Conservation (phyloP, 768 basidiomycete genomes). For the Rhodotorula kratochvilovae region DNA sequence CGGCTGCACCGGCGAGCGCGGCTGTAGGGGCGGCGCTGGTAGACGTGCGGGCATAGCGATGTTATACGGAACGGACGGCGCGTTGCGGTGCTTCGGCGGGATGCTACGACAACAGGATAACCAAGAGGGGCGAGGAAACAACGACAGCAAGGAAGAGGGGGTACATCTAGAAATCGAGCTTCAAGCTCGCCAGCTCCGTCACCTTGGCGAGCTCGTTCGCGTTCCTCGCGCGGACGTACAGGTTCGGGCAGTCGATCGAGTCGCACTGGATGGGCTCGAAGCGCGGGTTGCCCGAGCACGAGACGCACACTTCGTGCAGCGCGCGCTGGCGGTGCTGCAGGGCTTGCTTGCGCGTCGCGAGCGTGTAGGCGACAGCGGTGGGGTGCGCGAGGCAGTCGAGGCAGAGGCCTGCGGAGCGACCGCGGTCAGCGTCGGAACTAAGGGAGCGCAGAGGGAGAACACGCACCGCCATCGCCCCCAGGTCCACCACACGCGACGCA, state of each 20-base stretch:
- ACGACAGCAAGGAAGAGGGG: conserved; percentile 46
- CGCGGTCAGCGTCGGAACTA: neutral
- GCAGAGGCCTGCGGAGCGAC: conserved; percentile 56
- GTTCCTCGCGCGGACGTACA: conserved; percentile 16
- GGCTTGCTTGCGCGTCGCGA: conserved; percentile 57
- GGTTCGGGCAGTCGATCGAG: conserved; percentile 69
- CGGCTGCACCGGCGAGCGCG: too few relatives aligned
- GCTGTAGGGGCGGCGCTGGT: neutral
- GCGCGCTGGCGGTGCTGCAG: conserved; percentile 58
- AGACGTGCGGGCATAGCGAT: neutral
- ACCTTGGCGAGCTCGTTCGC: conserved; percentile 17
- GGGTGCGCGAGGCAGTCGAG: conserved; percentile 57
- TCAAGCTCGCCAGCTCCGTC: neutral
- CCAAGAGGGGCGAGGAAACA: neutral
- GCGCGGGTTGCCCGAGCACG: conserved; percentile 59
- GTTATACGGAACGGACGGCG: neutral
- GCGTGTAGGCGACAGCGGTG: conserved; percentile 57
- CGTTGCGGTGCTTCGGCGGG: neutral
- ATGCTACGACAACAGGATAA: conserved; percentile 2
- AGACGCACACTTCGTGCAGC: conserved; percentile 66
- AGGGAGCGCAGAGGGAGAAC: neutral
- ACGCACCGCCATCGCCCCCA: conserved; percentile 12
- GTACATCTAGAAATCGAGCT: neutral
- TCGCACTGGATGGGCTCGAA: conserved; percentile 67
- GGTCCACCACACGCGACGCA: conserved; percentile 23